Evolutionary conservation across 2,329 filamentous ascomycete genomes (phyloP), one percentile per base, ranked within the genome.

Genomic region (Penicillium paneum): DNA sequence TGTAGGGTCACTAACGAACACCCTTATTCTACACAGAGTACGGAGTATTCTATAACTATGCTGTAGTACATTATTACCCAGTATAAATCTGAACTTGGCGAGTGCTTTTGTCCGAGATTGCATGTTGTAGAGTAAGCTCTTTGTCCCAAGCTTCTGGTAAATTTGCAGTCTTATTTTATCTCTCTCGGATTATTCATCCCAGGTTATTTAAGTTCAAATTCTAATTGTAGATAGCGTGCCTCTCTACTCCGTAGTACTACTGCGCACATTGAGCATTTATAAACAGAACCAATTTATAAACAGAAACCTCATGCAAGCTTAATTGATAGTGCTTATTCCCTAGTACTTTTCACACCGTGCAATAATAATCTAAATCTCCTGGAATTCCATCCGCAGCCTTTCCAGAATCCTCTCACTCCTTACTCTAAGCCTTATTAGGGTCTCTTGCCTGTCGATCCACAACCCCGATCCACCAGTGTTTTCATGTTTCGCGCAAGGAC

Each of bases 401-500:
- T 49, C 47, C 13, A 34, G 26, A 48, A 48, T 15, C 8, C 21
- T 28, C 42, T 7, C 38, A 45, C 49, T 42, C 47, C 44, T 47
- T 52, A 31, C 39, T 54, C 46, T 46, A 39, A 24, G 47, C 43
- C 48, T 34, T 13, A 15, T 61, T 56, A 5, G 28, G 48, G 34
- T 31, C 26, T 31, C 45, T 26, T 39, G 31, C 11, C 45, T 55
- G 63, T 51, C 62, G 62, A 61, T 67, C 64, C 53, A 45, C 45
- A 42, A 58, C 52, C 49, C 49, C 49, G 49, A 54, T 61, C 61
- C 55, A 59, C 45, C 56, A 58, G 57, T 59, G 64, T 24, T 24
- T 24, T 24, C 21, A 24, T 24, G 21, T 66, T 66, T 66, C 64
- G 64, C 45, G 54, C 62, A 35, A 40, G 49, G 58, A 45, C 53